These are phyloP conservation scores for Elsinoe australis DNA, from an alignment of 2,329 filamentous ascomycete genomes.

Conservation along the genomic window DNA sequence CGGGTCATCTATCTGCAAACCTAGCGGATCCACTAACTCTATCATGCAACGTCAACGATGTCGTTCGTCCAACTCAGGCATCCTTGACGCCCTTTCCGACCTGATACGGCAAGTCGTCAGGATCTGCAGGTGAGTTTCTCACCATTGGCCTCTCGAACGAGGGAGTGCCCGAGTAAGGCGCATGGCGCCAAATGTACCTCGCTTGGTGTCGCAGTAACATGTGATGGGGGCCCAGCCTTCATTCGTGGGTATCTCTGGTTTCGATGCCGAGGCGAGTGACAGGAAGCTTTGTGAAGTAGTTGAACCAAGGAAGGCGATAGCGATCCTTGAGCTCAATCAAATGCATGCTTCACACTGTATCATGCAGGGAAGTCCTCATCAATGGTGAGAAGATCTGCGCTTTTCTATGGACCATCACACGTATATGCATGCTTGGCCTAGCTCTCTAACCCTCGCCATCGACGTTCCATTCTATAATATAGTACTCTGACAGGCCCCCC, in stretches of 20 bases:
- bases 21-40: slow-evolving; percentile 11
- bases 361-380: slow-evolving; percentile 10
- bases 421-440: slow-evolving; percentile 7
- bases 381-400: slow-evolving; percentile 10
- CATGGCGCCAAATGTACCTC: neutral
- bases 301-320: slow-evolving; percentile 1
- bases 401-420: slow-evolving; percentile 16
- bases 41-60: slow-evolving; percentile 14
- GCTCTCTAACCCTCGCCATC: slow-evolving; percentile 4
- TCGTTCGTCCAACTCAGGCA: slow-evolving; percentile 3
- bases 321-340: slow-evolving; percentile 2
- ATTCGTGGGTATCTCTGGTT: neutral
- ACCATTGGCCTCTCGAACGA: neutral
- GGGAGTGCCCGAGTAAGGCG: neutral
- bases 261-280: neutral
- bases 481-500: neutral
- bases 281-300: neutral
- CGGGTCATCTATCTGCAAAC: slow-evolving; percentile 3
- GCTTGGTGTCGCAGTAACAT: neutral
- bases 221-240: neutral
- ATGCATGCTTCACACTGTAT: neutral
- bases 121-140: slow-evolving; percentile 6
- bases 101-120: slow-evolving; percentile 11
- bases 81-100: slow-evolving; percentile 8
- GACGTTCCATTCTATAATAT: slow-evolving; percentile 4